These are phyloP conservation scores for Vitis rupestris DNA, from an alignment of 164 flowering plant species.

Conservation along the genomic window DNA sequence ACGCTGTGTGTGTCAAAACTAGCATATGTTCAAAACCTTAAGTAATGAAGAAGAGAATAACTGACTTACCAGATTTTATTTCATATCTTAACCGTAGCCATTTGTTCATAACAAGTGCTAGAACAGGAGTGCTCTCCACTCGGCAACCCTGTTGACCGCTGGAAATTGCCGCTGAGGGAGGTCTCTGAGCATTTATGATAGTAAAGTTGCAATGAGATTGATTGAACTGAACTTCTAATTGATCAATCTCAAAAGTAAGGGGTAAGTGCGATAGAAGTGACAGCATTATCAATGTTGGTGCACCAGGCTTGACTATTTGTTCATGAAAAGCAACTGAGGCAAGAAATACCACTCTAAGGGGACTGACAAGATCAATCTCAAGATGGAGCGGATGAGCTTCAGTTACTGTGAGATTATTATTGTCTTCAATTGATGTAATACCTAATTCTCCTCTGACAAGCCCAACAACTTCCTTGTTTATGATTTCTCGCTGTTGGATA, in stretches of 20 bases:
- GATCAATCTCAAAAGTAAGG: conserved; percentile 65
- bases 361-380: conserved; percentile 94
- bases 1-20: not conserved
- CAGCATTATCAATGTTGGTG: conserved; percentile 56
- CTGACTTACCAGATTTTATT: conserved; percentile 63
- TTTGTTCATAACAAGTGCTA: conserved; percentile 57
- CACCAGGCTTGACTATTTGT: conserved; percentile 76
- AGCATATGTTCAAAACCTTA: not conserved
- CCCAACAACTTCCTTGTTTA: conserved; percentile 69
- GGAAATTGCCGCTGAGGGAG: conserved; percentile 20
- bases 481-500: conserved; percentile 52
- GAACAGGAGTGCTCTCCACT: conserved; percentile 51
- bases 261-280: conserved; percentile 89
- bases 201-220: conserved; percentile 78
- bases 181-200: conserved; percentile 47
- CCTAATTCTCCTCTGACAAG: conserved; percentile 48
- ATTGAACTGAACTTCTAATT: conserved; percentile 87
- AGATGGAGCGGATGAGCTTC: conserved; percentile 65
- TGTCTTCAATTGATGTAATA: conserved; percentile 27
- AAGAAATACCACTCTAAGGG: conserved; percentile 79
- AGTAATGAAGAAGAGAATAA: not conserved
- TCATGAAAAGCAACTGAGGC: conserved; percentile 95
- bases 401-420: conserved; percentile 28
- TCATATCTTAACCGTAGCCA: conserved; percentile 88
- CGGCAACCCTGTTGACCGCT: conserved; percentile 33